Base-by-base conservation (phyloP, 495 filamentous ascomycete genomes). In the Hypoxylon intermedium region DNA sequence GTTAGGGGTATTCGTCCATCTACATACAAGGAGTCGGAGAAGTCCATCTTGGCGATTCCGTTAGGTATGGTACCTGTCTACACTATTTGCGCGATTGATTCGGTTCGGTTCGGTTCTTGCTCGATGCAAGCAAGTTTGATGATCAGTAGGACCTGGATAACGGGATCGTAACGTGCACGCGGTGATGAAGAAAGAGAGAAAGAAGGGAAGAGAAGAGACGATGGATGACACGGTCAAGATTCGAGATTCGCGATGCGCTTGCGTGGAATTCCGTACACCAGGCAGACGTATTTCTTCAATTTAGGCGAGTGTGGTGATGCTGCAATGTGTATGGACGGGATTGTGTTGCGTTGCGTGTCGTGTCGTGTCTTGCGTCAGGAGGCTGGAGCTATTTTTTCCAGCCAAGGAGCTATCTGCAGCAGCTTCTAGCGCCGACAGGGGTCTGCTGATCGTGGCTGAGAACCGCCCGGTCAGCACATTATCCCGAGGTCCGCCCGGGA, bases 11-110 rank as follows among this genome's bases (percentile, higher is more conserved):
- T 9, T 16, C n/a, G n/a, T n/a, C n/a, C n/a, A 5, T 11, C 3
- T 34, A 76, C 76, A 56, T 67, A 79, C 76, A 79, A 79, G 43
- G 71, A 73, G 67, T 79, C 74, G 34, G 75, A 79, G 62, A 75
- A 74, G 45, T 79, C 76, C 76, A 79, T 79, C 4, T 54, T 68
- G 53, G 60, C 60, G 49, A 33, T 54, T 48, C 9, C 21, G 28
- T 52, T 15, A 20, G 40, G 12, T 44, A 20, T 6, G 30, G 2
- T 5, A 15, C 3, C 3, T 13, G 34, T 37, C 6, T 48, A n/a
- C n/a, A n/a, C n/a, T n/a, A 44, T 26, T 36, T 46, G 21, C 54
- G 45, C 55, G 42, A 26, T 40, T 20, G 18, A 28, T 53, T 38
- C 26, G 3, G 16, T 50, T 38, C n/a, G 21, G 47, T 11, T 33